Conservation (phyloP, 169 alveolate genomes). For the Plasmodium cynomolgi region DNA sequence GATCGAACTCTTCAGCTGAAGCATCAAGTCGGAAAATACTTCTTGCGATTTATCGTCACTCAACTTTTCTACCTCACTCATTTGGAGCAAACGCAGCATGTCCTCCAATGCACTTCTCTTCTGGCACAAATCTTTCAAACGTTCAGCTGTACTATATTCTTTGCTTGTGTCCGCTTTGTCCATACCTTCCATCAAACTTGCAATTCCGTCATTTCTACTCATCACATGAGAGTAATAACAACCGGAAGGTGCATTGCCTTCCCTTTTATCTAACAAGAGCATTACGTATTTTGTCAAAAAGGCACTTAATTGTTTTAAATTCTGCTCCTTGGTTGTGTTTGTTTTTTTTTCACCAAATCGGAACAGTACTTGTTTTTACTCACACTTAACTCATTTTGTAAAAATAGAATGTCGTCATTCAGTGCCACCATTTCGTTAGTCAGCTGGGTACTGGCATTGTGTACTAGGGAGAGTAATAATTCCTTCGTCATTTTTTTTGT, state of each 20-base stretch:
- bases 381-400: conserved; percentile 1
- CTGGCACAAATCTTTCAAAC: conserved; percentile 15
- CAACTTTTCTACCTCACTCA: background rate
- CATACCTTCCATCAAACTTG: background rate
- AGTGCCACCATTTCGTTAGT: conserved; percentile 33
- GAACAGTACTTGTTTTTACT: background rate
- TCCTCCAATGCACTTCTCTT: conserved; percentile 16
- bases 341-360: conserved; percentile 8
- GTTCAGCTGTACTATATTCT: background rate
- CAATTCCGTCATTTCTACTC: background rate
- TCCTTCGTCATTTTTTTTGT: conserved; percentile 38
- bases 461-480: conserved; percentile 28
- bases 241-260: background rate
- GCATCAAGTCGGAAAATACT: conserved; percentile 22
- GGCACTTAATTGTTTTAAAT: conserved; percentile 24
- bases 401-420: conserved; percentile 28
- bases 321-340: conserved; percentile 4
- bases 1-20: conserved; percentile 7
- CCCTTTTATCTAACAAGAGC: conserved; percentile 12
- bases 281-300: conserved; percentile 29
- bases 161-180: background rate
- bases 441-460: conserved; percentile 46
- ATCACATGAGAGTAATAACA: background rate
- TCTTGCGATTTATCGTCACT: conserved; percentile 24
- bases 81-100: conserved; percentile 1